A percentile compares a stretch with the other conserved stretches of the same genome.
Evolutionary conservation across 345 rosid species (phyloP).

Genomic region (Ceriops decandra): DNA sequence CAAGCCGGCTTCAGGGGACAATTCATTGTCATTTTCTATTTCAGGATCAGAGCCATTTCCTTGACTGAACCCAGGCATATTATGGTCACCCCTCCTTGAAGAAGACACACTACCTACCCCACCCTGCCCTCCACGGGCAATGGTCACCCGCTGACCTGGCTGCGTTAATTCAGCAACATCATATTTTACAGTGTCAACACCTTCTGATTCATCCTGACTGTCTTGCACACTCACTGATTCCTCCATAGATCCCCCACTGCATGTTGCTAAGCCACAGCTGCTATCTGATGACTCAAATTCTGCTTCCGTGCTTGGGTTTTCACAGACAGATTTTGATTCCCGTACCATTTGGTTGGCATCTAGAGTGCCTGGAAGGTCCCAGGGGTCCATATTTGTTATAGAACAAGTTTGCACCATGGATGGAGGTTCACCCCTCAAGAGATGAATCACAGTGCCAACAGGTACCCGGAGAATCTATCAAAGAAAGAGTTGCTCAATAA

Average conservation of each 20-base stretch:
- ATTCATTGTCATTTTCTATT: conserved; percentile 21
- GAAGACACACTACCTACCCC: conserved; percentile 65
- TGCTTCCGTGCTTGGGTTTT: conserved; percentile 15
- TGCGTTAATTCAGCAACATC: conserved; percentile 70
- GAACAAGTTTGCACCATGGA: conserved; percentile 35
- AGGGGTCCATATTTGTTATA: conserved; percentile 59
- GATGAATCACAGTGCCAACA: conserved; percentile 86
- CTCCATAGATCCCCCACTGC: conserved; percentile 11
- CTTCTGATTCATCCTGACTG: conserved; percentile 21
- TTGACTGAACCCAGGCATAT: conserved; percentile 14
- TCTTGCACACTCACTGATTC: conserved; percentile 17
- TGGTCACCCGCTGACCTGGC: conserved; percentile 57
- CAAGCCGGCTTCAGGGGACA: conserved; percentile 44
- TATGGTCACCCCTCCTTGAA: conserved; percentile 35
- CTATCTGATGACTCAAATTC: conserved; percentile 19
- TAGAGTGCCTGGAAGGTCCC: conserved; percentile 87
- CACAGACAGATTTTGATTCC: conserved; percentile 19
- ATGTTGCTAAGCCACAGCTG: conserved; percentile 10
- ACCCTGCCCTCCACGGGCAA: conserved; percentile 85
- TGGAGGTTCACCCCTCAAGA: conserved; percentile 67
- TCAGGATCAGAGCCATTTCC: conserved; percentile 24
- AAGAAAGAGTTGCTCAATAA: conserved; percentile 11
- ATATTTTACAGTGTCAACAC: conserved; percentile 43
- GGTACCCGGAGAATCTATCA: conserved; percentile 74
- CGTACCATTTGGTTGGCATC: conserved; percentile 33